Evolutionary conservation across 768 basidiomycete genomes (phyloP).

Genomic region (Mycena pura): DNA sequence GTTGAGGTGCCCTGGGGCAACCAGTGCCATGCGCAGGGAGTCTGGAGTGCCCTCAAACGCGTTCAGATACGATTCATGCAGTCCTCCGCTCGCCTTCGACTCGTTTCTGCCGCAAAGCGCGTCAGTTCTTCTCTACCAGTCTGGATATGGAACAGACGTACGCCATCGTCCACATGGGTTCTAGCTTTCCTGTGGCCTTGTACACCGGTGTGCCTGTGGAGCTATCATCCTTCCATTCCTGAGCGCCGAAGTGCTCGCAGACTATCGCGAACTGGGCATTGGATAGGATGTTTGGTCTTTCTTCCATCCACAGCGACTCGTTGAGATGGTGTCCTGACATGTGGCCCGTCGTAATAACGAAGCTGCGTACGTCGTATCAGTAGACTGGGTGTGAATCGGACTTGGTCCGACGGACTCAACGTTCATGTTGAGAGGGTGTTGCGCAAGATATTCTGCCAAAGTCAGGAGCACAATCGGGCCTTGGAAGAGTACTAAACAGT

Average conservation of each 20-base stretch:
- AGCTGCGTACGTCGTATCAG: constrained; percentile 15
- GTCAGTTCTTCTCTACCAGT: not conserved
- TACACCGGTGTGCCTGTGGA: constrained; percentile 28
- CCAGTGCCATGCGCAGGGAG: constrained; percentile 38
- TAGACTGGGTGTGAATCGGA: too few relatives aligned
- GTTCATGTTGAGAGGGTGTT: constrained; percentile 31
- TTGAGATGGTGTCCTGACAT: constrained; percentile 38
- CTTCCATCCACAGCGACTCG: constrained; percentile 38
- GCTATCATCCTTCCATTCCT: constrained; percentile 38
- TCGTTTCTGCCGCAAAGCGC: constrained; percentile 27
- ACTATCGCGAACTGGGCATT: constrained; percentile 37
- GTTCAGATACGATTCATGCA: constrained; percentile 35
- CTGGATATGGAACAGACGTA: constrained; percentile 18
- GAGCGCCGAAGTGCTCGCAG: constrained; percentile 40
- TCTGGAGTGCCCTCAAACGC: constrained; percentile 35
- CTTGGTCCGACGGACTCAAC: constrained; percentile 30
- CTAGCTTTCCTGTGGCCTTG: constrained; percentile 35
- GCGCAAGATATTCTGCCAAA: constrained; percentile 38
- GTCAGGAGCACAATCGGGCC: constrained; percentile 38
- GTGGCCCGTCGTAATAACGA: constrained; percentile 42
- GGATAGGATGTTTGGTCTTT: constrained; percentile 30
- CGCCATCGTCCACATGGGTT: constrained; percentile 45
- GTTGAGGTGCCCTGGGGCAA: constrained; percentile 32
- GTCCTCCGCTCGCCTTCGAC: constrained; percentile 27
- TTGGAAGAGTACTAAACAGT: not conserved